Conservation (phyloP, 1,139 yeast species). For the Yamadazyma membranifaciens region DNA sequence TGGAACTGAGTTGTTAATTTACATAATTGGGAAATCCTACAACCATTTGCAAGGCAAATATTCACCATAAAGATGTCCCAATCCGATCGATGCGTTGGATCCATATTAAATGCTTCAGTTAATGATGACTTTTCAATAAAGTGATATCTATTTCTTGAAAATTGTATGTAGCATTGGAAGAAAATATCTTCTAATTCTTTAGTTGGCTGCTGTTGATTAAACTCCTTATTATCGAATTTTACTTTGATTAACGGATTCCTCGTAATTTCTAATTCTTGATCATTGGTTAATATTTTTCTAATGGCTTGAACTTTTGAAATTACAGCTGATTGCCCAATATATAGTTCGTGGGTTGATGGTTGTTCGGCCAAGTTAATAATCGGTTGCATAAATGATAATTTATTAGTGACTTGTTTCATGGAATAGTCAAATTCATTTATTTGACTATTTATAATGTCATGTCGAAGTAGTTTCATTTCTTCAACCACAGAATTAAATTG, state of each 20-base stretch:
- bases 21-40: constrained; percentile 13
- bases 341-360: constrained; percentile 10
- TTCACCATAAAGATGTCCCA: constrained; percentile 13
- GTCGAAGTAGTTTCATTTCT: constrained; percentile 9
- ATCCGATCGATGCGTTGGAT: constrained; percentile 6
- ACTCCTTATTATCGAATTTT: constrained; percentile 7
- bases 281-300: constrained; percentile 14
- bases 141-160: constrained; percentile 14
- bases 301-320: constrained; percentile 17
- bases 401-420: constrained; percentile 2
- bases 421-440: constrained; percentile 6
- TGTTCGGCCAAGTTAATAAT: constrained; percentile 9
- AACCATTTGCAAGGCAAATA: constrained; percentile 15
- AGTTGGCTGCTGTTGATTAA: constrained; percentile 5
- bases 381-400: constrained; percentile 9
- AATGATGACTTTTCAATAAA: constrained; percentile 13
- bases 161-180: constrained; percentile 12
- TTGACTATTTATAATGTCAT: constrained; percentile 5
- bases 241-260: constrained; percentile 6
- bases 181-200: constrained; percentile 11
- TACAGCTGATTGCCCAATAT: constrained; percentile 15
- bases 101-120: constrained; percentile 7
- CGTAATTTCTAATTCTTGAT: constrained; percentile 8
- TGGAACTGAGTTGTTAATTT: constrained; percentile 10
- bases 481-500: constrained; percentile 5